These are phyloP conservation scores for Pythium utonaiense DNA, from an alignment of 352 stramenopile species.

Conservation along the genomic window DNA sequence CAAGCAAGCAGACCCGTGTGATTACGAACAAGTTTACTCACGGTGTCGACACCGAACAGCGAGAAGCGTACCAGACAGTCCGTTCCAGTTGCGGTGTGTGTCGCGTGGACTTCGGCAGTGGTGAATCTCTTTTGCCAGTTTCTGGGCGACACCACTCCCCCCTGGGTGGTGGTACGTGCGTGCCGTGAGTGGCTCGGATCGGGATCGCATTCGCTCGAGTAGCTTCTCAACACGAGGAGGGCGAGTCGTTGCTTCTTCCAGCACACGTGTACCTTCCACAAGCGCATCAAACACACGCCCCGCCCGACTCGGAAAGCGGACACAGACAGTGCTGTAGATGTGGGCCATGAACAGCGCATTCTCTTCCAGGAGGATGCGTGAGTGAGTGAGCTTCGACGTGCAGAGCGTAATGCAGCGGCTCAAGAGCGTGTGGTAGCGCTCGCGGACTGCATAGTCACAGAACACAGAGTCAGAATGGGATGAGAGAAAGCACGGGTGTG, in stretches of 20 bases:
- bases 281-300: constrained; percentile 48
- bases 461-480: background rate
- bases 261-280: constrained; percentile 46
- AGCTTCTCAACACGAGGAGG: background rate
- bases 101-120: constrained; percentile 49
- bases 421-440: constrained; percentile 62
- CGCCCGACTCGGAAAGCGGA: constrained; percentile 54
- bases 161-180: background rate
- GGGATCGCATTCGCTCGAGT: constrained; percentile 9
- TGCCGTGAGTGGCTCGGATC: constrained; percentile 18
- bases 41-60: background rate
- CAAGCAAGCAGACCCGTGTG: background rate
- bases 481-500: background rate
- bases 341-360: constrained; percentile 71
- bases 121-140: constrained; percentile 12
- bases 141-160: constrained; percentile 4
- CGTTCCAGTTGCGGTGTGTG: constrained; percentile 59
- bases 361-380: constrained; percentile 65
- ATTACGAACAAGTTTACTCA: background rate
- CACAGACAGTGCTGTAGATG: constrained; percentile 61
- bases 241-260: constrained; percentile 28
- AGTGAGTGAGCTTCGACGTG: constrained; percentile 58
- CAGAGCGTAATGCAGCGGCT: constrained; percentile 55
- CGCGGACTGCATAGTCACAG: constrained; percentile 32
- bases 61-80: constrained; percentile 31